These are phyloP conservation scores for Singerocomus inundabilis DNA, from an alignment of 1,284 basidiomycete genomes.

Conservation along the genomic window DNA sequence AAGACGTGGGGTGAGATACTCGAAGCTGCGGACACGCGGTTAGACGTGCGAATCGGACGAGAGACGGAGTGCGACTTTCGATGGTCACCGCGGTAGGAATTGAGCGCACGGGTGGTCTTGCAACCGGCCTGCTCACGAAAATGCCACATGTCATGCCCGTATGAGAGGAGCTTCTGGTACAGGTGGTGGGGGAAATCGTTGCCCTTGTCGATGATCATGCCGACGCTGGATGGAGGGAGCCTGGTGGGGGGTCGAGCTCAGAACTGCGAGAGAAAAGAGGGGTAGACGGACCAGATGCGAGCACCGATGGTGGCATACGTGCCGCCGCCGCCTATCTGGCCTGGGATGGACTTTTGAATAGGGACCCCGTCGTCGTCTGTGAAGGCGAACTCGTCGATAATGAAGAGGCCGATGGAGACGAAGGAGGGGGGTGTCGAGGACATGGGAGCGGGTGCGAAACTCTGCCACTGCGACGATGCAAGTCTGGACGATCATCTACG, in stretches of 20 bases:
- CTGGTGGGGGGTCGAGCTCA: constrained; percentile 36
- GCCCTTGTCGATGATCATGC: constrained; percentile 86
- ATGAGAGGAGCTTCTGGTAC: constrained; percentile 55
- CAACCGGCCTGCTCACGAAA: constrained; percentile 60
- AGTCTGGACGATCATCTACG: constrained; percentile 56
- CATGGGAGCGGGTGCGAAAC: constrained; percentile 24
- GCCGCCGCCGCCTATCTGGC: constrained; percentile 88
- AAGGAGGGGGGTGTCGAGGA: constrained; percentile 33
- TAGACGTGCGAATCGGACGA: constrained; percentile 11
- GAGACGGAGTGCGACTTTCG: constrained; percentile 51
- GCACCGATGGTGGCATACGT: constrained; percentile 78
- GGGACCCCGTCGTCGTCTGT: constrained; percentile 52
- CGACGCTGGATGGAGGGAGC: constrained; percentile 61
- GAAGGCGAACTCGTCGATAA: constrained; percentile 79
- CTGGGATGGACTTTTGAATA: constrained; percentile 42
- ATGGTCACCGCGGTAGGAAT: constrained; percentile 72
- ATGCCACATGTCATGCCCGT: constrained; percentile 78
- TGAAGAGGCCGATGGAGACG: constrained; percentile 83
- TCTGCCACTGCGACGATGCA: constrained; percentile 42
- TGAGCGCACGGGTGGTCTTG: constrained; percentile 73
- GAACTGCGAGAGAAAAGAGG: not conserved
- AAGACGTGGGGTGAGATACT: constrained; percentile 76
- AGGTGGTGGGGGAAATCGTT: constrained; percentile 70
- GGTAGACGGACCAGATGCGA: constrained; percentile 65
- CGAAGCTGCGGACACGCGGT: constrained; percentile 54